These are phyloP conservation scores for Candida maltosa DNA, from an alignment of 805 yeast genomes.

Conservation along the genomic window DNA sequence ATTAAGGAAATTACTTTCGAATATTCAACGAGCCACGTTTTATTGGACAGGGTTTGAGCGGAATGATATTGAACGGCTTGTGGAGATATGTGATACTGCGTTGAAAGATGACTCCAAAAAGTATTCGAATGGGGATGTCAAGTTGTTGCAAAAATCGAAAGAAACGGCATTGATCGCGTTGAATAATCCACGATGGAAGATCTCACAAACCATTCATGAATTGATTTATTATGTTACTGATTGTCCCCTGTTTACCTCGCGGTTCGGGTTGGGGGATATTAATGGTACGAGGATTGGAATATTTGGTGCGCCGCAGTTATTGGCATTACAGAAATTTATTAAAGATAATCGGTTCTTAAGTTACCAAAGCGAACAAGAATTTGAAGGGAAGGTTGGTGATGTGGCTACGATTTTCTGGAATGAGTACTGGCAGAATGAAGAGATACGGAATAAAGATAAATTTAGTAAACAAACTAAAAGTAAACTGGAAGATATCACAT, in stretches of 20 bases:
- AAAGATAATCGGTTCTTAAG: slow-evolving; percentile 48
- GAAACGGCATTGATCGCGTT: slow-evolving; percentile 48
- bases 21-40: slow-evolving; percentile 64
- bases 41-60: slow-evolving; percentile 73
- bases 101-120: slow-evolving; percentile 33
- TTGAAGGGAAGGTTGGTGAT: slow-evolving; percentile 28
- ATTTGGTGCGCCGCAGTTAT: slow-evolving; percentile 60
- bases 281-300: slow-evolving; percentile 23
- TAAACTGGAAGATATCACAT: too few species aligned
- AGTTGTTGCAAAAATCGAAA: slow-evolving; percentile 42
- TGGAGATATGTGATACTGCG: slow-evolving; percentile 45
- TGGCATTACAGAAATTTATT: slow-evolving; percentile 48
- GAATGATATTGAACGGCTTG: slow-evolving; percentile 52
- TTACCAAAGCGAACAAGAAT: slow-evolving; percentile 21
- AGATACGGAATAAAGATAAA: slow-evolving; percentile 33
- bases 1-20: slow-evolving; percentile 53
- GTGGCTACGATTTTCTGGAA: slow-evolving; percentile 49
- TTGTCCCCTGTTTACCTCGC: slow-evolving; percentile 39
- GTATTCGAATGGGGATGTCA: slow-evolving; percentile 36
- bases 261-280: slow-evolving; percentile 42
- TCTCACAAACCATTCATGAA: slow-evolving; percentile 58
- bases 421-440: slow-evolving; percentile 46
- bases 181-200: slow-evolving; percentile 53
- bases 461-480: slow-evolving; percentile 32
- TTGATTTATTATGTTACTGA: slow-evolving; percentile 55